A percentile compares a stretch with the other conserved stretches of the same genome.
phyloP scores from a whole-genome alignment of 306 rosid genomes.

The Astragalus glycyphyllos region DNA sequence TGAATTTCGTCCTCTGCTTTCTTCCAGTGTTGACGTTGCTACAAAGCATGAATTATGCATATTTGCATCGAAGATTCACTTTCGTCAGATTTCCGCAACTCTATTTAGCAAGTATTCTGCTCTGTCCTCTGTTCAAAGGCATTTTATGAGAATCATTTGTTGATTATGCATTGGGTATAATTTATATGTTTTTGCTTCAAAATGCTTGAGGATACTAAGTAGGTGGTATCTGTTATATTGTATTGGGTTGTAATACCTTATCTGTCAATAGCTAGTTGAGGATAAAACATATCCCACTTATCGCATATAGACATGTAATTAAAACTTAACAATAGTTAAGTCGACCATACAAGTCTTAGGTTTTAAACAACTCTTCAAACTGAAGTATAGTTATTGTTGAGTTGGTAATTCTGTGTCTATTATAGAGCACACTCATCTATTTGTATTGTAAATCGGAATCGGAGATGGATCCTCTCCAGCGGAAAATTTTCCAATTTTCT shows the following conservation, averaged over 20 bases:
- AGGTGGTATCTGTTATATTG: not conserved
- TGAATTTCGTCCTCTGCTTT: slow-evolving; percentile 70
- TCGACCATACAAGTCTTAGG: no score
- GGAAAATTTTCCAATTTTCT: no score
- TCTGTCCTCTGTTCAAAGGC: slow-evolving; percentile 37
- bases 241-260: not conserved
- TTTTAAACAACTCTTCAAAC: no score
- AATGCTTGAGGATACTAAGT: not conserved
- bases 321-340: no score
- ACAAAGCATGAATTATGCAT: slow-evolving; percentile 59
- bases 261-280: no score
- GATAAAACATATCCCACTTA: no score
- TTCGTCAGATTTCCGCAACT: slow-evolving; percentile 65
- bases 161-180: slow-evolving; percentile 10
- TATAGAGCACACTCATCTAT: no score
- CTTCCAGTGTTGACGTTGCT: slow-evolving; percentile 53
- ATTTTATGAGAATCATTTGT: slow-evolving; percentile 30
- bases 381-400: no score
- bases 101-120: slow-evolving; percentile 68
- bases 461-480: no score
- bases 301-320: no score
- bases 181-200: slow-evolving; percentile 7
- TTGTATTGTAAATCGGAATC: no score
- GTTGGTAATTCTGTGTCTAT: no score
- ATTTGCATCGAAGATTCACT: slow-evolving; percentile 60